These are phyloP conservation scores for Mortierella sp. DNA, from an alignment of 371 early-diverging fungal genomes.

Conservation along the genomic window DNA sequence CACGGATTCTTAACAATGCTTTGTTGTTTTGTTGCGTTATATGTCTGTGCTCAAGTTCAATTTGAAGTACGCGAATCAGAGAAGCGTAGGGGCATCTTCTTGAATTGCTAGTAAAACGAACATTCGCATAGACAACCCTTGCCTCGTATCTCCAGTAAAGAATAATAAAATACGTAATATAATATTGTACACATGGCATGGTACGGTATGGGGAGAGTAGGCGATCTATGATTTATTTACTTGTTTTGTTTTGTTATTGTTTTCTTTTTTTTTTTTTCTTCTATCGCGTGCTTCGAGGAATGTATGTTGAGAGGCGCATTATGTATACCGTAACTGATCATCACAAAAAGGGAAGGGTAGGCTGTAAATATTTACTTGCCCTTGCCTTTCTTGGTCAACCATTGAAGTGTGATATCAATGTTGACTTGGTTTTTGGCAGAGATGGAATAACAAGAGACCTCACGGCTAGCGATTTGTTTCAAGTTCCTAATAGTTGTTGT, in stretches of 20 bases:
- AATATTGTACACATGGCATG: too few species aligned
- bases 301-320: not conserved
- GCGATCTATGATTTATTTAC: conserved; percentile 1
- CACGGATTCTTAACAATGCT: conserved; percentile 34
- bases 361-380: conserved; percentile 59
- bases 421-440: conserved; percentile 98
- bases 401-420: conserved; percentile 96
- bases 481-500: conserved; percentile 71
- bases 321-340: not conserved
- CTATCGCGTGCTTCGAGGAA: not conserved
- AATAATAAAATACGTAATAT: too few species aligned
- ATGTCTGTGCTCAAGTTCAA: conserved; percentile 83
- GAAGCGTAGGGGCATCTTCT: conserved; percentile 61
- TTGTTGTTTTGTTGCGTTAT: conserved; percentile 65
- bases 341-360: not conserved
- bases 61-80: conserved; percentile 87
- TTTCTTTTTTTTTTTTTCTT: not conserved
- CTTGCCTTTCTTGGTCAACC: conserved; percentile 92
- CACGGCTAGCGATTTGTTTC: conserved; percentile 91
- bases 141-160: too few species aligned
- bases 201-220: too few species aligned
- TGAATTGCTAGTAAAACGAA: conserved; percentile 35
- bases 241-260: not conserved
- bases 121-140: too few species aligned
- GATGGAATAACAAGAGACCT: conserved; percentile 99